A percentile compares a stretch with the other conserved stretches of the same genome.
phyloP scores from a whole-genome alignment of 148 eudicot species.

The Beta vulgaris region DNA sequence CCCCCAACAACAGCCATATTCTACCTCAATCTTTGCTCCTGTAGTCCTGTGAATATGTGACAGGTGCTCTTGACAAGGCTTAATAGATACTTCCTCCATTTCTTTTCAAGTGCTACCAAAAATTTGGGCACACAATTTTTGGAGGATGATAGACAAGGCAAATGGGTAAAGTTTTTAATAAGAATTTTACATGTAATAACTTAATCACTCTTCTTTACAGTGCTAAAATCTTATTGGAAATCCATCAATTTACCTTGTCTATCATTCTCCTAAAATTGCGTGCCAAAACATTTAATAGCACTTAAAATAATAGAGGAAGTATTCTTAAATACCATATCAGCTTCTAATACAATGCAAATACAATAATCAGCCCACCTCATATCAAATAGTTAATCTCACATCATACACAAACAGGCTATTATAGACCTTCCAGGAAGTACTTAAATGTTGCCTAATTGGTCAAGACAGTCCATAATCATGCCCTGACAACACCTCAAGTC shows the following conservation, averaged over 20 bases:
- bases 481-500: neutral
- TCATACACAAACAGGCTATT: neutral
- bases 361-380: neutral
- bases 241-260: too few relatives aligned
- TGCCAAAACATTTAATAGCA: too few relatives aligned
- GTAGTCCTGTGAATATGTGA: neutral
- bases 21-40: neutral
- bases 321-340: constrained; percentile 5
- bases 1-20: constrained; percentile 23
- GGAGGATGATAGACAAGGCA: too few relatives aligned
- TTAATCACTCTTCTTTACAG: too few relatives aligned
- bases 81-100: too few relatives aligned
- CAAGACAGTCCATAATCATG: constrained; percentile 3
- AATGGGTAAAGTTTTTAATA: too few relatives aligned
- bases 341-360: neutral
- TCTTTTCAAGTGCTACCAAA: too few relatives aligned
- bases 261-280: too few relatives aligned
- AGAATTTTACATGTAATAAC: too few relatives aligned
- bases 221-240: too few relatives aligned
- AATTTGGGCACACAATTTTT: too few relatives aligned
- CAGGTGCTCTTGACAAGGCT: constrained; percentile 7
- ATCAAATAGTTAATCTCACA: neutral
- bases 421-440: neutral
- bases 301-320: too few relatives aligned
- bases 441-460: neutral